Base-by-base conservation (phyloP, 1,284 basidiomycete genomes). In the Gymnopus androsaceus region DNA sequence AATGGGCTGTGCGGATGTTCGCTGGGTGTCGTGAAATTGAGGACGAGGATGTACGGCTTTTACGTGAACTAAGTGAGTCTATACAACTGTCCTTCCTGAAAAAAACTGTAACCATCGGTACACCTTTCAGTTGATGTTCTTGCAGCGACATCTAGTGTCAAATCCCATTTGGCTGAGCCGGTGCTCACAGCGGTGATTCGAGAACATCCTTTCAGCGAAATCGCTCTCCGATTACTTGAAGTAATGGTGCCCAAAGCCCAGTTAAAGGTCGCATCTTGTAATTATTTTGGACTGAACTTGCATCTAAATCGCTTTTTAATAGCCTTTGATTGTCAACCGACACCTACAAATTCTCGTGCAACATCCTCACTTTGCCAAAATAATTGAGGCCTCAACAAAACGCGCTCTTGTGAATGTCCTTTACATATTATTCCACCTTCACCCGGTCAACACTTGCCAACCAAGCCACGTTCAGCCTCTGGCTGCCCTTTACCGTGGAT, bases 391-490 rank as follows among this genome's bases (percentile, higher is more conserved):
- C 8, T 17, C 40, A n/a, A 19, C 23, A 12, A 42, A 31, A 17
- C 19, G 28, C 17, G 69, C 73, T 2, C 69, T 90, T 34, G 71
- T 87, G 27, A 65, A 73, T 34, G 70, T 92, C 0, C 70, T 94
- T 1, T 77, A 84, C 53, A 70, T 72, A 1, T 75, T 95, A 3
- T 95, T 95, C 74, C 69, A 81, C 54, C 77, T 87, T 12, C 85
- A 93, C 64, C 88, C 92, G 0, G 73, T 78, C 17, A 92, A 92
- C 62, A 88, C 93, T 1, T 93, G 91, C 64, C 93, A 95, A 66
- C 79, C 87, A 7, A 87, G 84, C 8, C 90, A 94, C 61, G 72
- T 95, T 48, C 84, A 90, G 52, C 90, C 92, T 1, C 75, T 96
- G 27, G 71, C 90, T 30, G 73, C 72, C 6, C 72, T 94, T 1